Conservation (phyloP, 1,139 yeast species). For the Scheffersomyces segobiensis region DNA sequence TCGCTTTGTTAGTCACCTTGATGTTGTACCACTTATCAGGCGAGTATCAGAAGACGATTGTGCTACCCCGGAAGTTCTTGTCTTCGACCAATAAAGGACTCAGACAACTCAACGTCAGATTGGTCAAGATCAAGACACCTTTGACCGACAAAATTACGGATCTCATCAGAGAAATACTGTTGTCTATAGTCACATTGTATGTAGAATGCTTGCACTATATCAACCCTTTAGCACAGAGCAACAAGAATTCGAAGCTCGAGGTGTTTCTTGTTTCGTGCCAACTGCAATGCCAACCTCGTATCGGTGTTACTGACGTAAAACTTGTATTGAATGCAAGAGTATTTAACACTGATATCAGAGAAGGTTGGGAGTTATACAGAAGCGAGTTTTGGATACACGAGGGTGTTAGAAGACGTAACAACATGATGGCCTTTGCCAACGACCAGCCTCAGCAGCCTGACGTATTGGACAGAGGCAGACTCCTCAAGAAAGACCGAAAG, state of each 20-base stretch:
- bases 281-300: constrained; percentile 48
- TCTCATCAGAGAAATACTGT: constrained; percentile 37
- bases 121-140: constrained; percentile 69
- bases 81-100: constrained; percentile 84
- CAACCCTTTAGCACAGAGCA: constrained; percentile 34
- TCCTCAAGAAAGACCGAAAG: constrained; percentile 36
- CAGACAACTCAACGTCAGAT: constrained; percentile 74
- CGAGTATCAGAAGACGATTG: constrained; percentile 82
- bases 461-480: constrained; percentile 23
- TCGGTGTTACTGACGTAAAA: constrained; percentile 57
- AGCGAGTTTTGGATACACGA: constrained; percentile 93
- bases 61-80: constrained; percentile 75
- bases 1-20: constrained; percentile 70
- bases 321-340: constrained; percentile 78
- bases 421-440: constrained; percentile 37
- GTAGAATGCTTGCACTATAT: constrained; percentile 32
- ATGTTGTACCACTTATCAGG: constrained; percentile 84
- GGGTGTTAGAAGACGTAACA: constrained; percentile 64
- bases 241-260: constrained; percentile 38
- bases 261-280: constrained; percentile 44
- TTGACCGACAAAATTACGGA: constrained; percentile 55
- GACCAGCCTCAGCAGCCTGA: constrained; percentile 9
- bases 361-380: constrained; percentile 93
- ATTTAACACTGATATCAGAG: constrained; percentile 80
- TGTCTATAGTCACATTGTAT: constrained; percentile 31